Evolutionary conservation across 2,329 filamentous ascomycete genomes (phyloP), one percentile per base, ranked within the genome.

Genomic region (Neofusicoccum sp.): DNA sequence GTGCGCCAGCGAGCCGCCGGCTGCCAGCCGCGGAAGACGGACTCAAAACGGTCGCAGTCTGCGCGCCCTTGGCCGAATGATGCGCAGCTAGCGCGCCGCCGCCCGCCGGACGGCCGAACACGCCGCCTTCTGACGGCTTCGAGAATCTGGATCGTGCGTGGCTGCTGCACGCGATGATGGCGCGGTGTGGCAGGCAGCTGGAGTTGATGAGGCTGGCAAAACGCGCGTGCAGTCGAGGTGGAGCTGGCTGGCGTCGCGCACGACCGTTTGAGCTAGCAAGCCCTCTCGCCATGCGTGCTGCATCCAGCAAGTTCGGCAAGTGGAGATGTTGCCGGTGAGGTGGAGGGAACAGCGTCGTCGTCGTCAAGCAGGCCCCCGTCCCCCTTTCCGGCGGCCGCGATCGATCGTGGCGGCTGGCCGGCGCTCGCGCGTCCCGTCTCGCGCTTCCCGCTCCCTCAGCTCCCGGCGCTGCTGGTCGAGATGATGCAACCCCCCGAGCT

Each of bases 71-170:
- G 16, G 26, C 26, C 40, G 28, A n/a, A 56, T 56, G 51, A 56
- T 56, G 51, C 51, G 51, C 51, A 56, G 51, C 51, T 56, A 56
- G 51, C 51, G 51, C 24, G 51, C 36, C 51, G 51, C 38, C 51
- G 47, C 47, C 47, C 49, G 34, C 51, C 34, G 24, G 34, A 28
- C 34, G 8, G 26, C 20, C 36, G 43, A 41, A 41, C 51, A 41
- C 34, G 49, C 49, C 49, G 49, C 20, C 49, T 56, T 56, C 51
- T 56, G 51, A 41, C 38, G 51, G 51, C 51, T 56, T 56, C 51
- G 51, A 56, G 51, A 56, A 56, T 56, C 51, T 56, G 51, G 51
- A 56, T 56, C 51, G 51, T 56, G 51, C 49, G 49, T 38, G 20
- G 20, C 20, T 20, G 1, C 20, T 20, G 20, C 20, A 20, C 20